These are phyloP conservation scores for Drosera spatulata DNA, from an alignment of 179 eudicot genomes.

Conservation along the genomic window DNA sequence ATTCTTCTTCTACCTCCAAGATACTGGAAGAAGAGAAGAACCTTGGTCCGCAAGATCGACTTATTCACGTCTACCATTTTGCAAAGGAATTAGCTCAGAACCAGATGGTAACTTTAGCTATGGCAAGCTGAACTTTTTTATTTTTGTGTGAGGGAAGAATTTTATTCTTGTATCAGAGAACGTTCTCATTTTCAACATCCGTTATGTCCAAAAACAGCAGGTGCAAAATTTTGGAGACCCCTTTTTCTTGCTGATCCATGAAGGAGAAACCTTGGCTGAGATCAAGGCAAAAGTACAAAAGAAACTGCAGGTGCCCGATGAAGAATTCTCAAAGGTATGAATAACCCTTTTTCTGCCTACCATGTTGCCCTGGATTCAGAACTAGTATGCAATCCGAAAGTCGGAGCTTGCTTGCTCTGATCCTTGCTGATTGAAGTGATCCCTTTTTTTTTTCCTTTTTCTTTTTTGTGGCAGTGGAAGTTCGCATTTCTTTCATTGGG, in stretches of 20 bases:
- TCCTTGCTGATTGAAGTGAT: not conserved
- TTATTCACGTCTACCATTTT: slow-evolving; percentile 54
- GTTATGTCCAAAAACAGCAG: slow-evolving; percentile 13
- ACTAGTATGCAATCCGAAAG: too few relatives aligned
- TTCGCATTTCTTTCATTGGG: slow-evolving; percentile 46
- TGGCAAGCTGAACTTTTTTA: slow-evolving; percentile 2
- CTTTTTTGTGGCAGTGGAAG: slow-evolving; percentile 36
- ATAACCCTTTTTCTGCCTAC: too few relatives aligned
- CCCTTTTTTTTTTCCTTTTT: not conserved
- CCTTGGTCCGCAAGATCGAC: slow-evolving; percentile 43
- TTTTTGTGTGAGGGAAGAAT: not conserved
- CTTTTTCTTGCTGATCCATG: slow-evolving; percentile 48
- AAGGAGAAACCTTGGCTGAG: slow-evolving; percentile 48
- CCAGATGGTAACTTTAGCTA: slow-evolving; percentile 30
- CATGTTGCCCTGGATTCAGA: too few relatives aligned
- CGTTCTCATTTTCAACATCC: too few relatives aligned
- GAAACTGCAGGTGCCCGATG: slow-evolving; percentile 51
- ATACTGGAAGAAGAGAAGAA: slow-evolving; percentile 58
- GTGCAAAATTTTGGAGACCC: slow-evolving; percentile 56
- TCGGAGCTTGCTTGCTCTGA: too few relatives aligned
- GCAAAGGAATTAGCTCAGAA: slow-evolving; percentile 41
- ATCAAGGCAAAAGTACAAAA: slow-evolving; percentile 42
- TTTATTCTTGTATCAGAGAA: not conserved
- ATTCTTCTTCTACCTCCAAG: slow-evolving; percentile 7
- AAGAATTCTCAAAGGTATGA: slow-evolving; percentile 49